phyloP scores from a whole-genome alignment of 306 rosid genomes.

The Fagus sylvatica region DNA sequence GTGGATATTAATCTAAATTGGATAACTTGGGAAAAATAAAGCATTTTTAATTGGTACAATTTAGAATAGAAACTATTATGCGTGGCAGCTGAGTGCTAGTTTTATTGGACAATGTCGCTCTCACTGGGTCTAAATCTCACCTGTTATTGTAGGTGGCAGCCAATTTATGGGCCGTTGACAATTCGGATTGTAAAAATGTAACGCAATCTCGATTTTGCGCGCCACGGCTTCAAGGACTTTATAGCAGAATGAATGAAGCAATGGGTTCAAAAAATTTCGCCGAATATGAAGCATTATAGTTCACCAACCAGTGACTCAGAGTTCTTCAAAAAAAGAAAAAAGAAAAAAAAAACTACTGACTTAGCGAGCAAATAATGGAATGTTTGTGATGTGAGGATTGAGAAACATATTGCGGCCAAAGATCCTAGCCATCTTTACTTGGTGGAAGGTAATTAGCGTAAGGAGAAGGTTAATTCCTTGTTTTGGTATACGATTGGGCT shows the following conservation, averaged over 20 bases:
- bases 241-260: too few species aligned
- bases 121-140: slow-evolving; percentile 4
- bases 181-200: not conserved
- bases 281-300: not conserved
- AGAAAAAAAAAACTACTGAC: not conserved
- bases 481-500: too few species aligned
- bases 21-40: not conserved
- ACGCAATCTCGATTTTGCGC: slow-evolving; percentile 1
- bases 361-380: not conserved
- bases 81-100: not conserved
- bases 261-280: not conserved
- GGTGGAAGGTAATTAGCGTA: too few species aligned
- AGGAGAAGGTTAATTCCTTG: too few species aligned
- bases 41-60: not conserved
- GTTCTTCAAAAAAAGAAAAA: too few species aligned
- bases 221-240: slow-evolving; percentile 6
- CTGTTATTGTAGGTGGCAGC: slow-evolving; percentile 11
- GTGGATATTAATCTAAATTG: not conserved
- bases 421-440: too few species aligned
- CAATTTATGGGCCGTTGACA: not conserved
- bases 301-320: slow-evolving; percentile 10
- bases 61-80: not conserved
- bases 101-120: not conserved
- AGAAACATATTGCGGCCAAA: too few species aligned
- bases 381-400: not conserved